phyloP scores from a whole-genome alignment of 2,329 filamentous ascomycete genomes.

The Pseudocercospora eumusae region DNA sequence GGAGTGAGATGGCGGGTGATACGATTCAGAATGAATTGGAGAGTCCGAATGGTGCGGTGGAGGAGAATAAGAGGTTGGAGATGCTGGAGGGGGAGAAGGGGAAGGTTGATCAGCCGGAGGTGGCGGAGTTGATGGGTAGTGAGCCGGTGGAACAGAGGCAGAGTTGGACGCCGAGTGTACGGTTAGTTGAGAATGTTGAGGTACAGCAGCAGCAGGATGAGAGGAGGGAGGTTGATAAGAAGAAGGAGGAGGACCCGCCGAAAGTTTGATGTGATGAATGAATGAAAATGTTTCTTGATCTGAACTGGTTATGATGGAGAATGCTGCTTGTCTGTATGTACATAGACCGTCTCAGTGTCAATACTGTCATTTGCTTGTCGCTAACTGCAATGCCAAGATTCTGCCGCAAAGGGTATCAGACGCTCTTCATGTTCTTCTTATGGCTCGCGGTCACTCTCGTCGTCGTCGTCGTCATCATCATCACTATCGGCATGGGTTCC shows the following conservation, averaged over 20 bases:
- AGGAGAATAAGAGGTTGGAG: conserved; percentile 1
- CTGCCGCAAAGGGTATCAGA: conserved; percentile 1
- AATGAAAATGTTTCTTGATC: background rate
- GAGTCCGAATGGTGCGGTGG: background rate
- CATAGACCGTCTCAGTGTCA: background rate
- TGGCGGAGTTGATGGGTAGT: background rate
- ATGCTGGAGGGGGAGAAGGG: background rate
- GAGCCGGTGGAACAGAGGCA: conserved; percentile 1
- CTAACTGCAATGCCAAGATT: background rate
- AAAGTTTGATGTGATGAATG: background rate
- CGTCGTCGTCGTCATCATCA: conserved; percentile 21
- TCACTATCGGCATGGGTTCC: conserved; percentile 15
- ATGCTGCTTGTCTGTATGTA: background rate
- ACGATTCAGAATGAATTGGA: conserved; percentile 4
- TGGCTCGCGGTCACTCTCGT: conserved; percentile 19
- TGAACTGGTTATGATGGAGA: background rate
- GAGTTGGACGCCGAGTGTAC: conserved; percentile 10
- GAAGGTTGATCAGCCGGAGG: background rate
- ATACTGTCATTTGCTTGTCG: background rate
- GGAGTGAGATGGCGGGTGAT: conserved; percentile 2
- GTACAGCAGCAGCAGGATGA: background rate
- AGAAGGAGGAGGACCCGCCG: background rate
- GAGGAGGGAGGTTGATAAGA: background rate
- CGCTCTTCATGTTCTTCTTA: background rate
- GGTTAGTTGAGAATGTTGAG: conserved; percentile 4